Base-by-base conservation (phyloP, 257 asterid species). In the Leptodermis oblonga region DNA sequence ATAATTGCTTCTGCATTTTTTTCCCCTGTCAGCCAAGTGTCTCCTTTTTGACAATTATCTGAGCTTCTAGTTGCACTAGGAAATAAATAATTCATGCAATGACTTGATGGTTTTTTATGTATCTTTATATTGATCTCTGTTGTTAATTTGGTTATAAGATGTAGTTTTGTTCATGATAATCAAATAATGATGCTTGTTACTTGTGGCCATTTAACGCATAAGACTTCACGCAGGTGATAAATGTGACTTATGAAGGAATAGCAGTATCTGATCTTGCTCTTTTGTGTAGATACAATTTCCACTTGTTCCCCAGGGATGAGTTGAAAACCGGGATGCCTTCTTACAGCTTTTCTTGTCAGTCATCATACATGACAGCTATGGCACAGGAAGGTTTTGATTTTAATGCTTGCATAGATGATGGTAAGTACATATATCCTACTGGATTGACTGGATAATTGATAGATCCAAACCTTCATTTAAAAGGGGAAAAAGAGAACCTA, bases 271-370 rank as follows among this genome's bases (percentile, higher is more conserved):
- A 30, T 67, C 51, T 73, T 43, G 58, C 55, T 48, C 68, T 65
- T 63, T 62, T 69, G 49, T 83, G 88, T 88, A 88, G 98, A 82
- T 93, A 86, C 80, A 88, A 90, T 80, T 93, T 93, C 79, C 96
- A 90, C 76, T 78, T 93, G 84, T 93, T 93, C 78, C 99, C 99
- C 31, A 79, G 99, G 76, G 94, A 90, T 79, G 97, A 90, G 84
- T 73, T 93, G 82, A 90, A 78, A 74, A 71, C 80, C 22, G 94
- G 92, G 83, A 86, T 87, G 96, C 99, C 97, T 31, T 85, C 91
- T 73, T 90, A 93, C 78, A 81, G 86, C 77, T 93, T 93, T 81
- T 82, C 84, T 43, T 87, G 94, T 70, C 97, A 93, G 68, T 80
- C 97, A 25, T 88, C 97, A 26, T 80, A 85, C 78, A 81, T 93